Evolutionary conservation across 192 early-diverging fungal genomes (phyloP).

Genomic region (Phlyctochytrium planicorne): DNA sequence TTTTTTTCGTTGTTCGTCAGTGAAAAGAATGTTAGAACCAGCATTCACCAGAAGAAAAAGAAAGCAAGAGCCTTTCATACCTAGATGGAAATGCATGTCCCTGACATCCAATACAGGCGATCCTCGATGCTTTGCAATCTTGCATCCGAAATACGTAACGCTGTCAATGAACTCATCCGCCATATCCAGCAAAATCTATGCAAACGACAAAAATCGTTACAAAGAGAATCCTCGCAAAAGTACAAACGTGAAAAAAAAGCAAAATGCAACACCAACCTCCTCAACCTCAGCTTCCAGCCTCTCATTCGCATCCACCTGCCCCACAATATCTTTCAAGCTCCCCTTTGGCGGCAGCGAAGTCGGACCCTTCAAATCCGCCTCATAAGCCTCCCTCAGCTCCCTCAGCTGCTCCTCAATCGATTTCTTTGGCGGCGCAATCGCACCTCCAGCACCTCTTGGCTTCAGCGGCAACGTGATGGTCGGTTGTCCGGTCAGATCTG

Average conservation of each 20-base stretch:
- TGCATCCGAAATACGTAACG: conserved; percentile 77
- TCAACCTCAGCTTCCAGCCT: conserved; percentile 81
- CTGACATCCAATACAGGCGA: conserved; percentile 77
- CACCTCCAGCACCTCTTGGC: not conserved
- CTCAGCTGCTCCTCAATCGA: not conserved
- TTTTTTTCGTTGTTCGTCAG: not conserved
- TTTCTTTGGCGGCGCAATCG: not conserved
- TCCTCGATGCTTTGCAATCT: conserved; percentile 80
- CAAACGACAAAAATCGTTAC: not conserved
- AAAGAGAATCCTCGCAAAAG: not conserved
- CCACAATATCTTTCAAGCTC: conserved; percentile 83
- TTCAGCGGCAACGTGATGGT: not conserved
- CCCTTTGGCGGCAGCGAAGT: conserved; percentile 57
- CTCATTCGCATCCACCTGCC: conserved; percentile 76
- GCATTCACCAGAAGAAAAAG: not conserved
- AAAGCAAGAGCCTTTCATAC: conserved; percentile 30
- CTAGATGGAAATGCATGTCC: conserved; percentile 81
- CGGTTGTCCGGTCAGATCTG: not conserved
- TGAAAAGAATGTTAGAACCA: not conserved
- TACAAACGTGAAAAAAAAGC: conserved; percentile 15
- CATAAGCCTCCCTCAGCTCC: conserved; percentile 7
- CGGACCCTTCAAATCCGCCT: conserved; percentile 7
- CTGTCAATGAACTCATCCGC: conserved; percentile 88
- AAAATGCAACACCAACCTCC: conserved; percentile 52
- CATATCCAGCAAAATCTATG: conserved; percentile 74